A percentile compares a stretch with the other conserved stretches of the same genome.
These are phyloP conservation scores for Volvariella volvacea DNA, from an alignment of 1,284 basidiomycete genomes.

Conservation along the genomic window DNA sequence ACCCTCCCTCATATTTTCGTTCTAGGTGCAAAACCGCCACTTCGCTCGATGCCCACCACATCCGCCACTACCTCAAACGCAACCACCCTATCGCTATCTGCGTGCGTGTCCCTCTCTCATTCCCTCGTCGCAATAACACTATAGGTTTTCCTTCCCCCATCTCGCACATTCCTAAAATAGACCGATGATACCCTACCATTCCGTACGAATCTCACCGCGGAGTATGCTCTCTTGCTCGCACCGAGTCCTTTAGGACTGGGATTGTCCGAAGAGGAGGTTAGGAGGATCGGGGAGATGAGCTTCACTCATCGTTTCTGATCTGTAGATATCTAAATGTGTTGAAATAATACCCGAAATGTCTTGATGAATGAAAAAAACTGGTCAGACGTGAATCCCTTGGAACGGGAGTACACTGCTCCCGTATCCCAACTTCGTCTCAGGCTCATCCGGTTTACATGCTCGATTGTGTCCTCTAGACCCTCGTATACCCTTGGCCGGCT, in stretches of 20 bases:
- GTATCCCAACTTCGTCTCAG: no score
- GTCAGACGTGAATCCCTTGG: no score
- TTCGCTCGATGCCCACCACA: constrained; percentile 63
- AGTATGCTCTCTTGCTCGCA: constrained; percentile 75
- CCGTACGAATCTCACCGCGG: constrained; percentile 60
- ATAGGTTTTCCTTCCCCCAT: not conserved
- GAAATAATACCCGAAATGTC: no score
- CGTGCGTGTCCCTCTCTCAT: constrained; percentile 35
- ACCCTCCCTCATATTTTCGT: not conserved
- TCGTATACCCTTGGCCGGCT: no score
- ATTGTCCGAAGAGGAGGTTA: constrained; percentile 50
- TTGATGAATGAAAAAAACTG: no score
- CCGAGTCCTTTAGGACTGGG: constrained; percentile 62
- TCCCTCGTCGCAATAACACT: not conserved
- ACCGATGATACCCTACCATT: constrained; percentile 81
- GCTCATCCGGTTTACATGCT: no score
- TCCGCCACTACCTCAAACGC: constrained; percentile 55
- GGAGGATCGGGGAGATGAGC: constrained; percentile 53
- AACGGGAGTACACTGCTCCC: no score
- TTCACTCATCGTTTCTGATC: constrained; percentile 42
- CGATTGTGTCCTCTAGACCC: no score
- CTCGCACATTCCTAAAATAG: constrained; percentile 25
- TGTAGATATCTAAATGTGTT: no score
- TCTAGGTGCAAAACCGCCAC: constrained; percentile 63
- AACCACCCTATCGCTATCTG: constrained; percentile 71